phyloP scores from a whole-genome alignment of 2,329 filamentous ascomycete species.

The Xylariaceae sp. region DNA sequence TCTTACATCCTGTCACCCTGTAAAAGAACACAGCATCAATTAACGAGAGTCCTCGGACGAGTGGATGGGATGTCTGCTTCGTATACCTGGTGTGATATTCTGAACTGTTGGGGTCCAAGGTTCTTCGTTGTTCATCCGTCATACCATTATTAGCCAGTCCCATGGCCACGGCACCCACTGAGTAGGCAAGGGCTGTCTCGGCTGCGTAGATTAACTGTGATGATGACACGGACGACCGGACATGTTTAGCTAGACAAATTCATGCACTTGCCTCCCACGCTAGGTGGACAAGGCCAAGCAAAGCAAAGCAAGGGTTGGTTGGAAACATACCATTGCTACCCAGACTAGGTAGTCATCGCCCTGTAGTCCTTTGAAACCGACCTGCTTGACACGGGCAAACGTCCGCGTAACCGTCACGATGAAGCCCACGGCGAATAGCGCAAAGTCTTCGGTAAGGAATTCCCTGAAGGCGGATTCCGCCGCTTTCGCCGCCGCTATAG shows the following conservation, averaged over 20 bases:
- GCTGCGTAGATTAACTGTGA: constrained; percentile 43
- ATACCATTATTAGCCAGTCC: constrained; percentile 51
- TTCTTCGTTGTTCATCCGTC: constrained; percentile 41
- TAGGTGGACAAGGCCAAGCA: background rate
- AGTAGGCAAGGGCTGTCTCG: constrained; percentile 43
- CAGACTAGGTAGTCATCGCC: constrained; percentile 35
- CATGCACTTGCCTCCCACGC: background rate
- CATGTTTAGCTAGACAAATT: background rate
- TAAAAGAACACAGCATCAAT: background rate
- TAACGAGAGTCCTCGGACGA: background rate
- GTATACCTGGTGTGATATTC: constrained; percentile 36
- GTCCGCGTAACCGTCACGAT: constrained; percentile 14
- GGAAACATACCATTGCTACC: constrained; percentile 30
- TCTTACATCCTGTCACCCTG: constrained; percentile 46
- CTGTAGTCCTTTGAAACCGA: constrained; percentile 16
- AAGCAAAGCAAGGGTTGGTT: background rate
- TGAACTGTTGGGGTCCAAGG: constrained; percentile 36
- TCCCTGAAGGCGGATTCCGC: constrained; percentile 7
- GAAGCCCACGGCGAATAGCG: constrained; percentile 17
- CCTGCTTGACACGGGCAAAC: constrained; percentile 16
- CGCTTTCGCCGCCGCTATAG: constrained; percentile 1
- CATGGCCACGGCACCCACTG: constrained; percentile 40
- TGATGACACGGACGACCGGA: background rate
- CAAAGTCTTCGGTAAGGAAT: constrained; percentile 17
- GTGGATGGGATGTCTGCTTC: background rate